Evolutionary conservation across 164 flowering plant genomes (phyloP), one percentile per base, ranked within the genome.

Genomic region (Annona squamosa): DNA sequence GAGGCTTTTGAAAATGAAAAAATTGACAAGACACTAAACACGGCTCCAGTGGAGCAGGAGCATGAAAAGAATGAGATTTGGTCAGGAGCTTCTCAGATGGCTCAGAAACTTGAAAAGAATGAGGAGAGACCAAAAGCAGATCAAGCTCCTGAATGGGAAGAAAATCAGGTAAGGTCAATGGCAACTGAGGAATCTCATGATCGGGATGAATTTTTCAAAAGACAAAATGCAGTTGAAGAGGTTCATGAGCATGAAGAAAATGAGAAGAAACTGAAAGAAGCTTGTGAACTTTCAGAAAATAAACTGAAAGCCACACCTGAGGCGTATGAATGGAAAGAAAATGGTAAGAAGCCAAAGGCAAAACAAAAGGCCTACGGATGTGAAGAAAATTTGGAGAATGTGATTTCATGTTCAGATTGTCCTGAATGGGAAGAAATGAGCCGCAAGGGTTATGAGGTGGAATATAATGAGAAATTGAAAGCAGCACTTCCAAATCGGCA

Each of bases 381-480:
- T 63, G 26, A 37, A 44, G 67, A 74, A 75, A 72, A 26, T 26
- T 26, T 63, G 68, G 37, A 26, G 37, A 57, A 68, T 37, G 62
- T 78, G 19, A 69, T 71, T 48, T 71, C 64, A 46, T 73, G 46
- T 70, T 4, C 52, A 48, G 57, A 7, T 26, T 19, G 0, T 26
- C 2, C 2, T 19, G 66, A 63, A 42, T 62, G 52, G 75, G 76
- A 72, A 44, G 80, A 74, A 46, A 12, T 64, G 5, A 77, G 62
- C n/a, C 41, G 5, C 6, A 76, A 68, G 26, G 68, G 45, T 65
- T 17, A 13, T 42, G 12, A 42, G 67, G 48, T 17, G 63, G 77
- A 73, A 63, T 75, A 78, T 70, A 77, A 37, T 76, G 81, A 69
- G 75, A 75, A 64, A 66, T 46, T 41, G 17, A 46, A 46, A 5